Conservation (phyloP, 1,139 yeast species). For the Lodderomyces jiufengensis region DNA sequence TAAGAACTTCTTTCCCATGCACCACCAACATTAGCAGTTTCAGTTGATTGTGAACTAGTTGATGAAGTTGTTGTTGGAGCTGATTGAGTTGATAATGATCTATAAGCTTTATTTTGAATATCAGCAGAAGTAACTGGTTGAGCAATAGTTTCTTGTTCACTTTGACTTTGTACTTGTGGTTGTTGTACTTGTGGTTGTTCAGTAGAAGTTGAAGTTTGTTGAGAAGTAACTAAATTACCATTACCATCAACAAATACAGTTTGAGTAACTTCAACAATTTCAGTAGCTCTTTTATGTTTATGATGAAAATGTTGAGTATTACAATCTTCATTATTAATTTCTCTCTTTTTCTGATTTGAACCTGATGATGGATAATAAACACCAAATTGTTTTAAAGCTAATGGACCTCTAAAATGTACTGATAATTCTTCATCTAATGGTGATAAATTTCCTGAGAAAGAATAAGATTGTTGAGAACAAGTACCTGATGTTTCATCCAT, state of each 20-base stretch:
- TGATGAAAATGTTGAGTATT: constrained; percentile 50
- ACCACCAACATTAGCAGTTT: constrained; percentile 36
- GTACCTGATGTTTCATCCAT: constrained; percentile 44
- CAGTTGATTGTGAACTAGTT: constrained; percentile 27
- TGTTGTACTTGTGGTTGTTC: constrained; percentile 20
- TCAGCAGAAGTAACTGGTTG: constrained; percentile 35
- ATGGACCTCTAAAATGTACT: constrained; percentile 81
- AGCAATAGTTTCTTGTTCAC: constrained; percentile 11
- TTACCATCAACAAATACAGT: constrained; percentile 63
- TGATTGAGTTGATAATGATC: constrained; percentile 21
- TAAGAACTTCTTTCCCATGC: constrained; percentile 77
- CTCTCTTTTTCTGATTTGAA: constrained; percentile 30
- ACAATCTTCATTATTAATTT: constrained; percentile 34
- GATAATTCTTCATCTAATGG: constrained; percentile 70
- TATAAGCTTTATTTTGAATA: constrained; percentile 12
- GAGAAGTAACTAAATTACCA: constrained; percentile 47
- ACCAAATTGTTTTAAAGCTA: constrained; percentile 59
- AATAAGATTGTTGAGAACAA: constrained; percentile 50
- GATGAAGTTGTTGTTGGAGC: constrained; percentile 27
- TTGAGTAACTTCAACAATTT: constrained; percentile 66
- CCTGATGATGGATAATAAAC: constrained; percentile 49
- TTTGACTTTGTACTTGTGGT: constrained; percentile 7
- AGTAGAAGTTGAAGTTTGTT: constrained; percentile 21
- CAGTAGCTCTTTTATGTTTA: constrained; percentile 62
- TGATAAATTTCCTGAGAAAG: constrained; percentile 60